Evolutionary conservation across 2,329 filamentous ascomycete genomes (phyloP), one percentile per base, ranked within the genome.

Genomic region (Fusarium solani-melongenae): DNA sequence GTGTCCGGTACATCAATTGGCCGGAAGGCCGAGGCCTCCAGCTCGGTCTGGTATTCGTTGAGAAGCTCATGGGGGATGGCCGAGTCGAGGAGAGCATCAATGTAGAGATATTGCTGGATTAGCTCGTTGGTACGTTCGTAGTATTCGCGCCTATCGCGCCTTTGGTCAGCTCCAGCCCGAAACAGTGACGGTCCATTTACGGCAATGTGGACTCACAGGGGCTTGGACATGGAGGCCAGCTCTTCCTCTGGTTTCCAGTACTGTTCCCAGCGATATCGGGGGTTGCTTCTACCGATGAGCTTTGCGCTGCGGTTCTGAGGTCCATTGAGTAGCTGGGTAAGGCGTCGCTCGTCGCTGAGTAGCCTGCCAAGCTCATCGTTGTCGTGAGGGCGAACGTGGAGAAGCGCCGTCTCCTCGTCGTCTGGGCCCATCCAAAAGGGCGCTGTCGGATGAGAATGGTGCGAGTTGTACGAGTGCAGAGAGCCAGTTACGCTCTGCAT

Each of bases 21-120:
- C 56, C 85, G 86, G 71, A 89, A 87, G 27, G 86, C 86, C 41
- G 86, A 88, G 22, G 86, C 86, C 49, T 89, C 86, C 58, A 91
- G 85, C 72, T 92, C 86, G 72, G 92, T 81, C 38, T 83, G 92
- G 82, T 98, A 98, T 82, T 98, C 95, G 79, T 97, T 95, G 66
- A 98, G 91, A 51, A 98, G 86, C 77, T 96, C 92, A 79, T 97
- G 95, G 2, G 95, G 95, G n/a, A 98, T 89, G 33, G 94, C 95
- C 10, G 94, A 98, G 83, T 98, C 95, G 70, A 98, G 88, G 65
- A 98, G 86, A 61, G 92, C 90, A 83, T 98, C 96, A 77, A 98
- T 98, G 81, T 97, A 98, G 72, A 97, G 87, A 81, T 98, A 98
- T 81, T 97, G 93, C 81, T 96, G 93, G 67, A 98, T 91, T 49